Base-by-base conservation (phyloP, 169 alveolate species). In the Besnoitia besnoiti region DNA sequence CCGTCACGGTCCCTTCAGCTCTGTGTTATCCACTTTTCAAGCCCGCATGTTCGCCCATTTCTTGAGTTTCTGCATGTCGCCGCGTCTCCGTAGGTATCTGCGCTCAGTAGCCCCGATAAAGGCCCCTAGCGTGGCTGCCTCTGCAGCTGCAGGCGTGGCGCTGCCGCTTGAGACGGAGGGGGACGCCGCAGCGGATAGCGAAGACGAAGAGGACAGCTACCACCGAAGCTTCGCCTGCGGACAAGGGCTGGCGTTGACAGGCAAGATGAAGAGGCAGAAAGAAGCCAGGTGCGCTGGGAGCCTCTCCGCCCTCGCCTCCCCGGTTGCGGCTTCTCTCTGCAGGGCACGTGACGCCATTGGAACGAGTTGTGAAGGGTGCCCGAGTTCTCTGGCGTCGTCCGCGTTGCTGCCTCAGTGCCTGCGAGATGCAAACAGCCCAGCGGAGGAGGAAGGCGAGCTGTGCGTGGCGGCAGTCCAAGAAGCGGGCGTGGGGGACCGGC, bases 71-170 rank as follows among this genome's bases (percentile, higher is more conserved):
- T 5, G 67, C 30, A 3, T 0, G 24, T 55, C 27, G 67, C 67
- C 24, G 5, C 67, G 67, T 5, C 67, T 5, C 5, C 24, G 33
- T 55, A 16, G 4, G 67, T 55, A 55, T 55, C 12, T 19, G 12
- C 82, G 82, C n/a, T 73, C 82, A 1, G 82, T 73, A n/a, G 82
- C 46, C 39, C 82, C 82, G 8, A 37, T 73, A 19, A 73, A 73
- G 46, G 82, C 47, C 39, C 46, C 82, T 3, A 5, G 47, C 12
- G 82, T 10, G 39, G 14, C 67, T 51, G n/a, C 24, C 67, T n/a
- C 39, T 19, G 82, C 19, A 8, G 27, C 46, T 2, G 14, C 82
- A 10, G 82, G 82, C 14, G 44, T 73, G 10, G 46, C 46, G 8
- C 24, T 35, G 47, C 46, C 82, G 24, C 46, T 37, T 42, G 82